phyloP scores from a whole-genome alignment of 1,284 basidiomycete species.

The Veloboletus limbatus region DNA sequence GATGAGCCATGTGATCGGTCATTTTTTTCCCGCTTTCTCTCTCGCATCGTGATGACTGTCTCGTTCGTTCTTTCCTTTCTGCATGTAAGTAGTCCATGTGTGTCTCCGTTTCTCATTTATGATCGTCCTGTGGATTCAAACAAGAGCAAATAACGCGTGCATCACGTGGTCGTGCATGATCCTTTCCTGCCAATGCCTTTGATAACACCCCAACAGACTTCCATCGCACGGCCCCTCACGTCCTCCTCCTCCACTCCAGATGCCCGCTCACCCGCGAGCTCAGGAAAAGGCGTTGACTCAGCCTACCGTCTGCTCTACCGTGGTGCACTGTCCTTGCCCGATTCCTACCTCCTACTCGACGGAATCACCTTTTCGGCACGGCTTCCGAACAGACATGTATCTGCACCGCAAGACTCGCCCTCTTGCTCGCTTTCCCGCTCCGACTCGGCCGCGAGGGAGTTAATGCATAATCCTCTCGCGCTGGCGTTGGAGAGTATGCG shows the following conservation, averaged over 20 bases:
- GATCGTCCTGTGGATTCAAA: constrained; percentile 6
- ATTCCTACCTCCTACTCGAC: constrained; percentile 68
- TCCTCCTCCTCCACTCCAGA: background rate
- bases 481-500: constrained; percentile 78
- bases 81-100: constrained; percentile 14
- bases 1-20: constrained; percentile 9
- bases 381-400: constrained; percentile 13
- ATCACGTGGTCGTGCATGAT: constrained; percentile 19
- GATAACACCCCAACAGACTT: constrained; percentile 21
- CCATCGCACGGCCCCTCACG: no score
- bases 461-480: constrained; percentile 67
- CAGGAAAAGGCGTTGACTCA: constrained; percentile 7
- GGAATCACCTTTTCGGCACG: constrained; percentile 64
- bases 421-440: constrained; percentile 18
- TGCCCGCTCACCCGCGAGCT: constrained; percentile 1
- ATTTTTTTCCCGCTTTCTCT: constrained; percentile 2
- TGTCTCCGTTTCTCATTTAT: background rate
- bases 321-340: constrained; percentile 70
- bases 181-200: no score
- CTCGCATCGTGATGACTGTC: background rate
- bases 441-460: constrained; percentile 32
- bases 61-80: constrained; percentile 4
- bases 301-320: constrained; percentile 63
- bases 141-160: constrained; percentile 20
- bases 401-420: constrained; percentile 40